These are phyloP conservation scores for Didymosphaeria variabile DNA, from an alignment of 2,329 filamentous ascomycete species.

Conservation along the genomic window DNA sequence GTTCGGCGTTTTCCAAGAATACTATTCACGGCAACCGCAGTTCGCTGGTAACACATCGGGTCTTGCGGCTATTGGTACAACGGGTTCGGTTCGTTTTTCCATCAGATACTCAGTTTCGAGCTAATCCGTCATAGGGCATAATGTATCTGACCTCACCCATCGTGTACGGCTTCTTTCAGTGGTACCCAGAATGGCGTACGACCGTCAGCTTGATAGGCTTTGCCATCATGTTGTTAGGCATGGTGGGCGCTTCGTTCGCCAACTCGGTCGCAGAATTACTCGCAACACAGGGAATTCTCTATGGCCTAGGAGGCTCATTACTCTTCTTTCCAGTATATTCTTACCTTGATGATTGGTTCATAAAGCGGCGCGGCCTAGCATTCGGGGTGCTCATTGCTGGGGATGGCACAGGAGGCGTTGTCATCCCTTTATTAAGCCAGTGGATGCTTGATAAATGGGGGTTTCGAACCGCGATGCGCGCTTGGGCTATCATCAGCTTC, in stretches of 20 bases:
- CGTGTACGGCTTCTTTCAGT: constrained; percentile 6
- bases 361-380: constrained; percentile 64
- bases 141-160: constrained; percentile 10
- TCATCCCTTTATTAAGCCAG: constrained; percentile 5
- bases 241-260: constrained; percentile 10
- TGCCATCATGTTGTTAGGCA: constrained; percentile 3
- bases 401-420: constrained; percentile 5
- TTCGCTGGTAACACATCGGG: constrained; percentile 7
- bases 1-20: constrained; percentile 15
- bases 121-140: neutral
- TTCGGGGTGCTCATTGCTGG: constrained; percentile 56
- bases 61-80: constrained; percentile 8
- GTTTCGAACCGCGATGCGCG: constrained; percentile 9
- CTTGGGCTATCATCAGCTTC: constrained; percentile 9
- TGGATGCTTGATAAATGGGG: constrained; percentile 10
- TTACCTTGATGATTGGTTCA: constrained; percentile 70
- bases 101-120: neutral
- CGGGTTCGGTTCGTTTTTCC: neutral
- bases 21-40: constrained; percentile 8
- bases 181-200: neutral
- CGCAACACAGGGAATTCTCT: constrained; percentile 6
- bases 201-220: constrained; percentile 5
- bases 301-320: constrained; percentile 6
- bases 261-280: constrained; percentile 4
- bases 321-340: constrained; percentile 28